phyloP scores from a whole-genome alignment of 805 yeast genomes.

The Yamadazyma scolyti region DNA sequence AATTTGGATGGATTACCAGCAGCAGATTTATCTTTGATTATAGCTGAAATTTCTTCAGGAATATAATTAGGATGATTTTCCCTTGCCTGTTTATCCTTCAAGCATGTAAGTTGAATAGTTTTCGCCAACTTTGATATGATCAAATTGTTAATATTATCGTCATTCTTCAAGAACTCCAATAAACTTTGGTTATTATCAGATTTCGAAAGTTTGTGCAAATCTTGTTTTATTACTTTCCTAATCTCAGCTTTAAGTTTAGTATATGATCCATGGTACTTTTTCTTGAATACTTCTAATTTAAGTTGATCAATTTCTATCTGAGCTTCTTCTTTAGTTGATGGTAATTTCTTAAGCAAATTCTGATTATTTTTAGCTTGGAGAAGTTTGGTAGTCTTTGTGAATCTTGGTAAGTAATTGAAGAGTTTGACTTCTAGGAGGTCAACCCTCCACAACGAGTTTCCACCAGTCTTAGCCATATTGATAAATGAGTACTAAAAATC shows the following conservation, averaged over 20 bases:
- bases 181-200: constrained; percentile 11
- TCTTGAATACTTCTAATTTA: constrained; percentile 42
- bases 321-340: constrained; percentile 42
- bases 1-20: constrained; percentile 45
- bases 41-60: constrained; percentile 19
- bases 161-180: constrained; percentile 17
- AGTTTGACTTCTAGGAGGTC: constrained; percentile 55
- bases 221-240: constrained; percentile 11
- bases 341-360: constrained; percentile 39
- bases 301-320: constrained; percentile 39
- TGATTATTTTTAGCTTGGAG: constrained; percentile 42
- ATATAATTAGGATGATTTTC: constrained; percentile 34
- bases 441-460: constrained; percentile 39
- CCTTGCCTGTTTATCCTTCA: constrained; percentile 26
- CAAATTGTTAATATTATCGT: constrained; percentile 18
- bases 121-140: constrained; percentile 32
- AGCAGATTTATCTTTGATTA: constrained; percentile 23
- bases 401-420: constrained; percentile 42
- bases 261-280: constrained; percentile 46
- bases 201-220: constrained; percentile 10
- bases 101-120: constrained; percentile 20
- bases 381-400: constrained; percentile 45
- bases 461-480: constrained; percentile 1
- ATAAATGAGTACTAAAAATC: neutral
- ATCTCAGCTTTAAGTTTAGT: constrained; percentile 40